phyloP scores from a whole-genome alignment of 1,284 basidiomycete species.

The Gastroboletus turbinatus region DNA sequence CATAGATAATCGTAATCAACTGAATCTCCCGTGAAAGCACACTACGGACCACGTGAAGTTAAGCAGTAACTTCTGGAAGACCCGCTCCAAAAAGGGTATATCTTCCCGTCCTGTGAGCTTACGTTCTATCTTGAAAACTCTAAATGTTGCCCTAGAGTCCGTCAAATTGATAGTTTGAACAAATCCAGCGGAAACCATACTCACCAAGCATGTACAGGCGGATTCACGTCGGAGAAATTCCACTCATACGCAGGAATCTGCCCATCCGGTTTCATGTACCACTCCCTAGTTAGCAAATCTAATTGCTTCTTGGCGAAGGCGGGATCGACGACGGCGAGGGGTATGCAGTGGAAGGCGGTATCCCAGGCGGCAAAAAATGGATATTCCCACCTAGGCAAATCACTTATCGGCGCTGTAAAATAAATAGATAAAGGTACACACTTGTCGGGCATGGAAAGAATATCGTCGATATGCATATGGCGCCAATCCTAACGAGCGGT shows the following conservation, averaged over 20 bases:
- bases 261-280: conserved; percentile 99
- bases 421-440: conserved; percentile 32
- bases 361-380: conserved; percentile 96
- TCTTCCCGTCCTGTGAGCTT: conserved; percentile 93
- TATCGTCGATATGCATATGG: conserved; percentile 93
- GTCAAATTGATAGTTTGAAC: neutral
- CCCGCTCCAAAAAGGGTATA: conserved; percentile 90
- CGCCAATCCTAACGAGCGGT: conserved; percentile 72
- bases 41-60: conserved; percentile 89
- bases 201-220: conserved; percentile 95
- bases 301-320: conserved; percentile 97
- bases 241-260: conserved; percentile 98
- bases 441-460: conserved; percentile 99
- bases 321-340: conserved; percentile 93
- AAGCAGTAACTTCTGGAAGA: conserved; percentile 95
- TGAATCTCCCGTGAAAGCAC: neutral
- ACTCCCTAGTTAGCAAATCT: conserved; percentile 93
- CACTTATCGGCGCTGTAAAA: neutral
- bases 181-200: conserved; percentile 3
- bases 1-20: conserved; percentile 6
- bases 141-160: conserved; percentile 81
- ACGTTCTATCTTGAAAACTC: conserved; percentile 97
- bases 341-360: conserved; percentile 98
- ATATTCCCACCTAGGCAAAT: conserved; percentile 82
- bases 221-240: conserved; percentile 98